phyloP scores from a whole-genome alignment of 2,329 filamentous ascomycete genomes.

The Monilinia fructigena region DNA sequence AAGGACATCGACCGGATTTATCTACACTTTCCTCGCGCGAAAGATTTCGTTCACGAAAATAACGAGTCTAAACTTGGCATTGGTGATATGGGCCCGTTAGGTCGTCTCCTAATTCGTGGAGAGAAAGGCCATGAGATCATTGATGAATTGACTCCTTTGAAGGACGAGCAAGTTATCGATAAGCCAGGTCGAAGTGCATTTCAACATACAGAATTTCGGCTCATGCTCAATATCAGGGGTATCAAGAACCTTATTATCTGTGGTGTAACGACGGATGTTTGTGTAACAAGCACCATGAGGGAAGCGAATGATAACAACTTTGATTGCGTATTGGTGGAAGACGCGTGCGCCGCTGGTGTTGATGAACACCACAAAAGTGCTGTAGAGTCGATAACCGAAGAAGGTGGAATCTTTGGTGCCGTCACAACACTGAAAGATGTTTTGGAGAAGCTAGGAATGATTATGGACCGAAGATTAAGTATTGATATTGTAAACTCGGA shows the following conservation, averaged over 20 bases:
- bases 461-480: neutral
- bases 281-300: slow-evolving; percentile 41
- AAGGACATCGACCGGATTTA: slow-evolving; percentile 55
- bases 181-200: slow-evolving; percentile 42
- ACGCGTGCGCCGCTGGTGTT: slow-evolving; percentile 39
- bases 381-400: slow-evolving; percentile 38
- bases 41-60: slow-evolving; percentile 50
- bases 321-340: slow-evolving; percentile 40
- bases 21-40: slow-evolving; percentile 57
- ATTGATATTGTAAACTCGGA: neutral
- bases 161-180: slow-evolving; percentile 39
- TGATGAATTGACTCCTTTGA: slow-evolving; percentile 41
- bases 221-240: slow-evolving; percentile 38
- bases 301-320: slow-evolving; percentile 41
- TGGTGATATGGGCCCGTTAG: slow-evolving; percentile 52
- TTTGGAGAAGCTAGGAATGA: neutral
- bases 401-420: slow-evolving; percentile 43
- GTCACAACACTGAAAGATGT: slow-evolving; percentile 28
- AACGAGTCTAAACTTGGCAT: slow-evolving; percentile 53
- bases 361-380: slow-evolving; percentile 35
- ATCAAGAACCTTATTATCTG: slow-evolving; percentile 40
- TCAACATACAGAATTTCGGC: slow-evolving; percentile 43
- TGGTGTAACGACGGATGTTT: slow-evolving; percentile 43
- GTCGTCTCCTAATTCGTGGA: slow-evolving; percentile 57
- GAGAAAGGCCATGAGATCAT: slow-evolving; percentile 58